Evolutionary conservation across 495 filamentous ascomycete genomes (phyloP).

Genomic region (Podospora didyma): DNA sequence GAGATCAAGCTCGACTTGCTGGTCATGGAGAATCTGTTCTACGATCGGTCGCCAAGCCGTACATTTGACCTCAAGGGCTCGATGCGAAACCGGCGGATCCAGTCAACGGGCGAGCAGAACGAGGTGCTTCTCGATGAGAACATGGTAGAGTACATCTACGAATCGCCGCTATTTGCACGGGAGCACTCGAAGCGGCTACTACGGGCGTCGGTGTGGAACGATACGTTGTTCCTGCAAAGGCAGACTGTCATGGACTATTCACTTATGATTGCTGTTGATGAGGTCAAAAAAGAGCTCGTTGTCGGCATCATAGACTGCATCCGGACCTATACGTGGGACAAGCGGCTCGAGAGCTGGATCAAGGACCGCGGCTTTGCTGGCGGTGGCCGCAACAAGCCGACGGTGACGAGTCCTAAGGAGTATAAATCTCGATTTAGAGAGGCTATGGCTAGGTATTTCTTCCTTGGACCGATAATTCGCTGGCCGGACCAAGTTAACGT

Average conservation of each 20-base stretch:
- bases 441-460: constrained; percentile 90
- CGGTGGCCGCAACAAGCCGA: constrained; percentile 82
- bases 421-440: constrained; percentile 95
- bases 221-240: constrained; percentile 85
- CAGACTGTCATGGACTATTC: constrained; percentile 99
- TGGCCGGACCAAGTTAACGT: background rate
- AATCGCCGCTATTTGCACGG: constrained; percentile 87
- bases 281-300: constrained; percentile 79
- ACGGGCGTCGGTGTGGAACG: constrained; percentile 88
- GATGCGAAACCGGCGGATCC: constrained; percentile 95
- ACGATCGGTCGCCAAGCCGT: constrained; percentile 84
- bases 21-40: constrained; percentile 98
- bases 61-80: constrained; percentile 98
- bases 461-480: constrained; percentile 35
- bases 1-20: constrained; percentile 95
- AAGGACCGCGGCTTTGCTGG: constrained; percentile 88
- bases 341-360: constrained; percentile 98
- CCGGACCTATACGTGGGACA: constrained; percentile 98
- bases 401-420: constrained; percentile 94
- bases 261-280: constrained; percentile 96
- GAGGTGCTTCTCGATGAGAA: constrained; percentile 98
- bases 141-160: constrained; percentile 99
- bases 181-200: constrained; percentile 90
- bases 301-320: constrained; percentile 99
- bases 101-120: constrained; percentile 89